Percentiles rank a stretch among this genome's conserved stretches.
Evolutionary conservation across 148 eudicot species (phyloP).

Genomic region (Camellia lanceoleosa): DNA sequence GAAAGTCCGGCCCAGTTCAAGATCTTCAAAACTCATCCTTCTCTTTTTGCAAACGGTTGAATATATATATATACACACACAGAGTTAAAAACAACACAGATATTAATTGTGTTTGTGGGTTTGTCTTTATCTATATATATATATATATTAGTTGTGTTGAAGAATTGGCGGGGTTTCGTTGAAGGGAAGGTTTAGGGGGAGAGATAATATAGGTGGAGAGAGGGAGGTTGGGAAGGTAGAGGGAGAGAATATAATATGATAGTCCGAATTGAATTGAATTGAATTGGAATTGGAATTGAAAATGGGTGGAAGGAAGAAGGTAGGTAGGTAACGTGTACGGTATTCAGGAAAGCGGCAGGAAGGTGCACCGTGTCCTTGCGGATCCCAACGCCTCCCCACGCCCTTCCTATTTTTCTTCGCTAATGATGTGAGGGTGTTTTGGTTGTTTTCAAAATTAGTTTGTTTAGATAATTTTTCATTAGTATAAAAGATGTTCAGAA

Average conservation of each 20-base stretch:
- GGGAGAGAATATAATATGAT: neutral
- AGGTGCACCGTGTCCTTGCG: neutral
- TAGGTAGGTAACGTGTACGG: conserved; percentile 4
- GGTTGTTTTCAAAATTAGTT: too few relatives aligned
- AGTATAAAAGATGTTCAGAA: too few relatives aligned
- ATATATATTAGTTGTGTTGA: too few relatives aligned
- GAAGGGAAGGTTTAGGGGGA: neutral
- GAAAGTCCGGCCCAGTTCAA: conserved; percentile 38
- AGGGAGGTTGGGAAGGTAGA: neutral
- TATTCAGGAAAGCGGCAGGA: neutral
- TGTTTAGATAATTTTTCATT: too few relatives aligned
- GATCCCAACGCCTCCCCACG: too few relatives aligned
- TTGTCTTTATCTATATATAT: too few relatives aligned
- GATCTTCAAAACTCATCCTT: conserved; percentile 51
- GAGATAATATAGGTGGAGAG: conserved; percentile 5
- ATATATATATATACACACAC: neutral
- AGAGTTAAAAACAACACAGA: neutral
- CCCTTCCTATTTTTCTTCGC: too few relatives aligned
- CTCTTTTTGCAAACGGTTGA: neutral
- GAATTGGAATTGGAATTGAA: too few relatives aligned
- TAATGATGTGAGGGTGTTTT: too few relatives aligned
- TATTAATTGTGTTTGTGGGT: neutral
- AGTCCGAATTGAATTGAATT: too few relatives aligned
- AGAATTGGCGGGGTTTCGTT: neutral
- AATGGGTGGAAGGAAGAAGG: too few relatives aligned